phyloP scores from a whole-genome alignment of 2,329 filamentous ascomycete genomes.

The Penicillium nordicum region DNA sequence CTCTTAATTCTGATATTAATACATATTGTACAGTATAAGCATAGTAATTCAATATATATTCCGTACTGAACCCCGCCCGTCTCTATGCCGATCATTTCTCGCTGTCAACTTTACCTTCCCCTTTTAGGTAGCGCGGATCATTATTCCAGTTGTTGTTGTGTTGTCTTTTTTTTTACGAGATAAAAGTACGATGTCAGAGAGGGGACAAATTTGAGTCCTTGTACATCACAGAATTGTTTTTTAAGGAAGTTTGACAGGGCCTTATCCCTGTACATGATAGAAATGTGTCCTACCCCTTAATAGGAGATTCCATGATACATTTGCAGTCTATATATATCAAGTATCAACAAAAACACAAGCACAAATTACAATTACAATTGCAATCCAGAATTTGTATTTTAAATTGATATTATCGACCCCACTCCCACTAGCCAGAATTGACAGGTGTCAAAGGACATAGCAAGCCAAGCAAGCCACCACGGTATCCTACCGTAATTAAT shows the following conservation, averaged over 20 bases:
- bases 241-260: neutral
- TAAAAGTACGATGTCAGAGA: conserved; percentile 12
- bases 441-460: conserved; percentile 1
- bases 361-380: neutral
- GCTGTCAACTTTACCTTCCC: neutral
- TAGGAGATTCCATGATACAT: neutral
- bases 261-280: neutral
- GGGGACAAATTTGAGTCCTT: neutral
- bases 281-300: neutral
- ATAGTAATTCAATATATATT: neutral
- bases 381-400: neutral
- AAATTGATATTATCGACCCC: neutral
- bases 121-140: neutral
- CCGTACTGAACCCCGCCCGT: neutral
- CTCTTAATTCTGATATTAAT: neutral
- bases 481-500: neutral
- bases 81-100: neutral
- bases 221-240: neutral
- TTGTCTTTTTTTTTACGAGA: neutral
- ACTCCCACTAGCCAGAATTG: conserved; percentile 2
- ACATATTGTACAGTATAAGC: neutral
- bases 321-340: no score
- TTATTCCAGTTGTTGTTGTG: neutral
- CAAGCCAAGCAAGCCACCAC: conserved; percentile 5
- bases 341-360: neutral